phyloP scores from a whole-genome alignment of 106 monocot genomes.

The Narthecium ossifragum region DNA sequence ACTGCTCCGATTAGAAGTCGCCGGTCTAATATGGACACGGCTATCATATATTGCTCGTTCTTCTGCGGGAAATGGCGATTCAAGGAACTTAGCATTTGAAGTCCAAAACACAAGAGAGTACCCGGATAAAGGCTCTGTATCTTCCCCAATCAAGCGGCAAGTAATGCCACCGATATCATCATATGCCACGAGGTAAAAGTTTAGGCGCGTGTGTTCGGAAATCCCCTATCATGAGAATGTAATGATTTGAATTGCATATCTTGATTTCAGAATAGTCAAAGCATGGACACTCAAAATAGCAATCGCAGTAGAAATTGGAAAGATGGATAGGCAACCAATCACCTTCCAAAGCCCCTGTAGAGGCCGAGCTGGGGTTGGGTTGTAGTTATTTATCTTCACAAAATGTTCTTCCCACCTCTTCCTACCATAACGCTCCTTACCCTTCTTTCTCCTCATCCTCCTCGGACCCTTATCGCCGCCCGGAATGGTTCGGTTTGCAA shows the following conservation, averaged over 20 bases:
- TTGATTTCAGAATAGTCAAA: neutral
- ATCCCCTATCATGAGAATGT: conserved; percentile 61
- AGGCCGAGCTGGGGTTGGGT: conserved; percentile 55
- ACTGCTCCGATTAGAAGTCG: conserved; percentile 7
- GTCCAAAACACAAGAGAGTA: conserved; percentile 69
- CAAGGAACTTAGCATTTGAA: conserved; percentile 53
- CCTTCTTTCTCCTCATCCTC: conserved; percentile 63
- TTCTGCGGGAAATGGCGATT: conserved; percentile 60
- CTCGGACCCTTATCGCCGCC: conserved; percentile 46
- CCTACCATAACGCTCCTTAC: conserved; percentile 39
- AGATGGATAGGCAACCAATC: neutral
- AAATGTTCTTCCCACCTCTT: conserved; percentile 62
- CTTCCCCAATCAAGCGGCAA: conserved; percentile 62
- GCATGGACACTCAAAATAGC: neutral
- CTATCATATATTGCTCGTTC: conserved; percentile 52
- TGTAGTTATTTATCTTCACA: conserved; percentile 50
- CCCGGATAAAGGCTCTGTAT: conserved; percentile 40
- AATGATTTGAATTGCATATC: neutral
- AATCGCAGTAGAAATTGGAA: neutral
- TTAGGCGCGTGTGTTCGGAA: conserved; percentile 58
- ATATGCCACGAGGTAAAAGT: conserved; percentile 74
- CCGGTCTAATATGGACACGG: conserved; percentile 33
- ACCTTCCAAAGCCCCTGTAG: conserved; percentile 99
- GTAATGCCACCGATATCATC: conserved; percentile 79
- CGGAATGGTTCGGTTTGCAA: conserved; percentile 84